phyloP scores from a whole-genome alignment of 306 rosid species.

The Rosa lucieae region DNA sequence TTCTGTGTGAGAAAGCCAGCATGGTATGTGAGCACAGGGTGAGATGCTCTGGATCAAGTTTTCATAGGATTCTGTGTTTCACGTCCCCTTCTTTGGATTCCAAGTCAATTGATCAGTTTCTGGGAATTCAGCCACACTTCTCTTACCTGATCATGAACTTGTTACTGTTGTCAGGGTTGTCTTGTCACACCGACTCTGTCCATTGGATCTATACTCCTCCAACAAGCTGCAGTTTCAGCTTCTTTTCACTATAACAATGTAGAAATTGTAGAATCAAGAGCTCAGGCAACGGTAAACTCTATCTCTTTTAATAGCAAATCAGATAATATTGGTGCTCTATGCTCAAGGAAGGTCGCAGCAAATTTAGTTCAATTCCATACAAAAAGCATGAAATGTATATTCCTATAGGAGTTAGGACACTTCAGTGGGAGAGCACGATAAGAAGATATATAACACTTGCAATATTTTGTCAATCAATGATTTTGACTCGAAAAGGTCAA shows the following conservation, averaged over 20 bases:
- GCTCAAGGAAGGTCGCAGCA: neutral
- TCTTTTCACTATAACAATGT: slow-evolving; percentile 84
- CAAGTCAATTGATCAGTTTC: neutral
- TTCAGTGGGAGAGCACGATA: neutral
- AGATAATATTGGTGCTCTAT: neutral
- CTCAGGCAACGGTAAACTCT: slow-evolving; percentile 51
- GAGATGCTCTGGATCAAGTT: slow-evolving; percentile 37
- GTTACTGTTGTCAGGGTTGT: slow-evolving; percentile 43
- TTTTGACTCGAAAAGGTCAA: no score
- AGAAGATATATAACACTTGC: neutral
- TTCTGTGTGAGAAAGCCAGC: slow-evolving; percentile 96
- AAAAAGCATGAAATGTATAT: neutral
- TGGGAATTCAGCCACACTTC: neutral
- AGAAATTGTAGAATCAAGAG: slow-evolving; percentile 89
- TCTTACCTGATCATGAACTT: slow-evolving; percentile 4
- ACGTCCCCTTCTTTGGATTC: neutral
- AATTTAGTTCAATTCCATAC: neutral
- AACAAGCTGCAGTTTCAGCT: slow-evolving; percentile 92
- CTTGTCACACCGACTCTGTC: slow-evolving; percentile 82
- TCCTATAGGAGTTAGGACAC: neutral
- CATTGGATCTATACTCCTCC: slow-evolving; percentile 88
- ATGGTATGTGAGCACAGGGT: slow-evolving; percentile 85
- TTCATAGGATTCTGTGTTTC: neutral
- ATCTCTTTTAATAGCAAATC: no score
- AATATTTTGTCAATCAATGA: neutral